These are phyloP conservation scores for Immersiporthe knoxdaviesiana DNA, from an alignment of 2,329 filamentous ascomycete genomes.

Conservation along the genomic window DNA sequence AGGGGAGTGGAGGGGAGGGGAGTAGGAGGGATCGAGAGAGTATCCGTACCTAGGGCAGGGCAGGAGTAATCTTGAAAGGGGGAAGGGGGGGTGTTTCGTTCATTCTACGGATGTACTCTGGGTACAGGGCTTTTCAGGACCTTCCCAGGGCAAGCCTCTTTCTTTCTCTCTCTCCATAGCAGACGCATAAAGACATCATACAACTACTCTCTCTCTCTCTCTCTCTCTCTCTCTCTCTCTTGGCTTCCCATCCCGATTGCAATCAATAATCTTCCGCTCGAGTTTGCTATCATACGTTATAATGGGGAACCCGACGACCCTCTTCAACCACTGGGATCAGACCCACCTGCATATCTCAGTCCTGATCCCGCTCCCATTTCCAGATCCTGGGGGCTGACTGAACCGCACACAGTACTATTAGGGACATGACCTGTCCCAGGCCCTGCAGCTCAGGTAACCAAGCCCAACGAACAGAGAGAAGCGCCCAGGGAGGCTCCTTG, in stretches of 20 bases:
- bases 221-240: not conserved
- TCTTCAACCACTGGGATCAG: not conserved
- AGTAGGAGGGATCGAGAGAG: not conserved
- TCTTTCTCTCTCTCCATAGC: not conserved
- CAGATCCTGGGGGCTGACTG: conserved; percentile 2
- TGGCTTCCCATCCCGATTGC: not conserved
- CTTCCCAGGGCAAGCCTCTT: not conserved
- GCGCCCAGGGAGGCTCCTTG: conserved; percentile 23
- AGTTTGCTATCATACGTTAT: not conserved
- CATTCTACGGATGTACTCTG: not conserved
- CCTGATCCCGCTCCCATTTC: not conserved
- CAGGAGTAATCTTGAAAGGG: conserved; percentile 7
- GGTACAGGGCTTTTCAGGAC: not conserved
- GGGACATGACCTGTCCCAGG: not conserved
- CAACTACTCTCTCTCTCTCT: not conserved
- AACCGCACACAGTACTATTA: not conserved
- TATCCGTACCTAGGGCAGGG: conserved; percentile 5
- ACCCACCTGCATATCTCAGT: conserved; percentile 2
- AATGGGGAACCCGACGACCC: not conserved
- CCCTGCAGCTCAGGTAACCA: not conserved
- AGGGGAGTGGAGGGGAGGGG: too few relatives aligned
- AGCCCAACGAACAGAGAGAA: not conserved
- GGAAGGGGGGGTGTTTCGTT: not conserved
- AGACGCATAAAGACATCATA: conserved; percentile 26
- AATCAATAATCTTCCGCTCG: not conserved